Evolutionary conservation across 768 basidiomycete genomes (phyloP).

Genomic region (Hygrophorus pudorinus): DNA sequence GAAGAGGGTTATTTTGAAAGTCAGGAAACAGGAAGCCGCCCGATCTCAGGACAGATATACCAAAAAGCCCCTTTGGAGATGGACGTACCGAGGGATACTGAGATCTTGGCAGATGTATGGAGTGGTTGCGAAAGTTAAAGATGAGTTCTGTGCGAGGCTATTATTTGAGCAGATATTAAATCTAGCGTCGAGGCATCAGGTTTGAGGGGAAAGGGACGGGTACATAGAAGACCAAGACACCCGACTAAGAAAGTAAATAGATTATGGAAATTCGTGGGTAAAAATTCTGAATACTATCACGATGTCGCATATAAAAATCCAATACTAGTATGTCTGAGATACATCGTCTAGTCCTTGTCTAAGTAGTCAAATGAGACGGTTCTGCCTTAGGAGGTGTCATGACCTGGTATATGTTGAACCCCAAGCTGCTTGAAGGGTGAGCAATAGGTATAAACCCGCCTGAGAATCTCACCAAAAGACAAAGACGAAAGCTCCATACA

Average conservation of each 20-base stretch:
- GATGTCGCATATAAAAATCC: no score
- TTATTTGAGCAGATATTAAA: background rate
- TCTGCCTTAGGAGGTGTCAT: constrained; percentile 23
- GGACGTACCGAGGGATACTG: no score
- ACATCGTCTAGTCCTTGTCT: background rate
- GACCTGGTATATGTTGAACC: constrained; percentile 70
- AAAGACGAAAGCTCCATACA: constrained; percentile 74
- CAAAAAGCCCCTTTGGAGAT: no score
- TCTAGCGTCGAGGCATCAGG: background rate
- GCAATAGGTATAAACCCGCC: background rate
- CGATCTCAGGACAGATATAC: no score
- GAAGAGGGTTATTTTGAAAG: no score
- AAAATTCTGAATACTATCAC: background rate
- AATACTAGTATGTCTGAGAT: background rate
- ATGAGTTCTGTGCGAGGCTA: background rate
- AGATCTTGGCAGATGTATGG: background rate
- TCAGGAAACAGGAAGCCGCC: no score
- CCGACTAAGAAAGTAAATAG: background rate
- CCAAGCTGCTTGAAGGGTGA: constrained; percentile 39
- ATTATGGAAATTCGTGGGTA: background rate
- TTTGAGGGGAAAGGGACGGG: background rate
- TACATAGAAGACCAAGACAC: background rate
- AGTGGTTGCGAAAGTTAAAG: background rate
- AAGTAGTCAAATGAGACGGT: background rate
- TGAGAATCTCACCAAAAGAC: constrained; percentile 67